Percentiles rank a stretch among this genome's conserved stretches.
Evolutionary conservation across 148 eudicot genomes (phyloP).

Genomic region (Persicaria tinctoria): DNA sequence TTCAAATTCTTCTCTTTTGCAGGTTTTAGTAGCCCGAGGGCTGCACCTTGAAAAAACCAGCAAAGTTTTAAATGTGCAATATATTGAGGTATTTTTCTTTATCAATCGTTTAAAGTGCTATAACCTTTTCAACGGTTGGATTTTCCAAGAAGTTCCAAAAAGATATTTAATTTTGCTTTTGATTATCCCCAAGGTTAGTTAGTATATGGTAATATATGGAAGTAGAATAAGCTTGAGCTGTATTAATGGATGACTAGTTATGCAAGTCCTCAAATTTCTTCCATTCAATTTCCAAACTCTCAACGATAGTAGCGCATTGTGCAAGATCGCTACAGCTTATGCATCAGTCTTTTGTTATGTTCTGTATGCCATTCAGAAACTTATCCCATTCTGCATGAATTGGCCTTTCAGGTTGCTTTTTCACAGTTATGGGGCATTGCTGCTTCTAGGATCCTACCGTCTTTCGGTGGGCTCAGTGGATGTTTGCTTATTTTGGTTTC

Average conservation of each 20-base stretch:
- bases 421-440: conserved; percentile 41
- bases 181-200: too few species aligned
- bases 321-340: neutral
- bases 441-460: conserved; percentile 26
- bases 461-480: conserved; percentile 43
- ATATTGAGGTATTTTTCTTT: conserved; percentile 30
- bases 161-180: neutral
- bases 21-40: conserved; percentile 45
- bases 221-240: too few species aligned
- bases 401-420: conserved; percentile 34
- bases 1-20: conserved; percentile 9
- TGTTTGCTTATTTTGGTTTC: conserved; percentile 43
- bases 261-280: neutral
- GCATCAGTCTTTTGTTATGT: neutral
- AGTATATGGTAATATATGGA: too few species aligned
- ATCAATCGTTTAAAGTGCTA: neutral
- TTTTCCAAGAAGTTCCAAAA: neutral
- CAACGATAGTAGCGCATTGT: neutral
- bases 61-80: conserved; percentile 39
- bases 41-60: conserved; percentile 58
- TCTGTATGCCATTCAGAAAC: neutral
- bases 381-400: neutral
- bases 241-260: too few species aligned
- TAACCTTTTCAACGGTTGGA: neutral
- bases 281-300: neutral